phyloP scores from a whole-genome alignment of 1,284 basidiomycete genomes.

The Apiotrichum laibachii region DNA sequence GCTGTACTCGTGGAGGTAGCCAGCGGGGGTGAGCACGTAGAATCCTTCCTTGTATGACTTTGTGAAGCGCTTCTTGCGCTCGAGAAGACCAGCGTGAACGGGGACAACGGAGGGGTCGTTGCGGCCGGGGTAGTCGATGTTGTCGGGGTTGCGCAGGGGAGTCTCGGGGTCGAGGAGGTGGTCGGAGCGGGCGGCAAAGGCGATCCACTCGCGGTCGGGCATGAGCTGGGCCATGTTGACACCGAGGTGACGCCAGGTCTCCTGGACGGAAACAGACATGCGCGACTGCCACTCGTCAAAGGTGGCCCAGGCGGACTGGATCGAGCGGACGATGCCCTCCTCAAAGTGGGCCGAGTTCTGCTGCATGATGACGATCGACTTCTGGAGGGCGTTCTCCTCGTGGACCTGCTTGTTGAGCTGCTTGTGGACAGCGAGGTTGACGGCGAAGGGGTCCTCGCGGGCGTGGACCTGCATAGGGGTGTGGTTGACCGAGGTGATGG shows the following conservation, averaged over 20 bases:
- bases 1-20: slow-evolving; percentile 89
- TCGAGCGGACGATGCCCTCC: slow-evolving; percentile 89
- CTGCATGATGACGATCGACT: slow-evolving; percentile 98
- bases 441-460: slow-evolving; percentile 77
- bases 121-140: slow-evolving; percentile 86
- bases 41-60: slow-evolving; percentile 83
- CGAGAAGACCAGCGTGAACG: slow-evolving; percentile 86
- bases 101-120: slow-evolving; percentile 85
- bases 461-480: slow-evolving; percentile 83
- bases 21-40: slow-evolving; percentile 91
- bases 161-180: slow-evolving; percentile 97
- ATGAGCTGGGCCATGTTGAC: slow-evolving; percentile 77
- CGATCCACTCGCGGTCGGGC: slow-evolving; percentile 94
- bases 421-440: slow-evolving; percentile 75
- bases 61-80: slow-evolving; percentile 97
- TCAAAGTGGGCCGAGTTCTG: slow-evolving; percentile 97
- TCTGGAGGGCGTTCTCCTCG: slow-evolving; percentile 97
- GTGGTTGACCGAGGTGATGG: slow-evolving; percentile 89
- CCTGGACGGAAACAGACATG: slow-evolving; percentile 74
- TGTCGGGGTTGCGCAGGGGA: slow-evolving; percentile 74
- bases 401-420: slow-evolving; percentile 93
- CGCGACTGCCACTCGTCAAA: slow-evolving; percentile 96
- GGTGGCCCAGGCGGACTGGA: slow-evolving; percentile 96
- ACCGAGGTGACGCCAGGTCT: slow-evolving; percentile 74
- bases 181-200: slow-evolving; percentile 89